A percentile compares a stretch with the other conserved stretches of the same genome.
phyloP scores from a whole-genome alignment of 1,139 yeast genomes.

The Yamadazyma siamensis region DNA sequence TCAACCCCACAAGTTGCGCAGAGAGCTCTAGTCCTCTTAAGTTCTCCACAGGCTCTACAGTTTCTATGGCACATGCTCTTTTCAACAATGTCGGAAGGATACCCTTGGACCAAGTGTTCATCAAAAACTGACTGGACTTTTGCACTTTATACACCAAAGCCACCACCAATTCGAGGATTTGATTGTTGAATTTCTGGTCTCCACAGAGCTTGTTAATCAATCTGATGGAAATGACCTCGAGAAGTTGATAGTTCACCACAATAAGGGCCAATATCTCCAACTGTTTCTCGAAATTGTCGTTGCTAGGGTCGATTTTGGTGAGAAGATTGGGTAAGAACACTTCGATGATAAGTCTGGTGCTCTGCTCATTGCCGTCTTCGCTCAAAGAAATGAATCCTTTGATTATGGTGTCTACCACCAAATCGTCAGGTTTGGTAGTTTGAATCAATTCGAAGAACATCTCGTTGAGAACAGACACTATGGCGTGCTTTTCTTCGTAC shows the following conservation, averaged over 20 bases:
- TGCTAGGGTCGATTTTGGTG: conserved; percentile 37
- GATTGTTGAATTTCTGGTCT: conserved; percentile 12
- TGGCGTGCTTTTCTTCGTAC: conserved; percentile 54
- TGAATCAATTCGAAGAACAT: conserved; percentile 40
- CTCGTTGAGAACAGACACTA: conserved; percentile 67
- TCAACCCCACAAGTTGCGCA: conserved; percentile 35
- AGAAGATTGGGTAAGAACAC: conserved; percentile 61
- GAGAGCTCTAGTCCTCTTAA: conserved; percentile 20
- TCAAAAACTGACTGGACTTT: conserved; percentile 27
- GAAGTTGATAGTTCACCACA: conserved; percentile 43
- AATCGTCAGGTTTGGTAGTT: conserved; percentile 35
- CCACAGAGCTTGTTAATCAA: conserved; percentile 34
- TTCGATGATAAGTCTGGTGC: conserved; percentile 44
- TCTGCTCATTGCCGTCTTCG: conserved; percentile 27
- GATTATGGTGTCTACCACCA: conserved; percentile 35
- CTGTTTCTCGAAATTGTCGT: conserved; percentile 22
- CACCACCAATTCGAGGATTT: conserved; percentile 22
- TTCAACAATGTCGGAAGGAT: conserved; percentile 27
- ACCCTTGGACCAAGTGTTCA: conserved; percentile 40
- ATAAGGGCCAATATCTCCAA: conserved; percentile 44
- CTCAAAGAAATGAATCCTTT: conserved; percentile 54
- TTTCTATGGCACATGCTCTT: conserved; percentile 2
- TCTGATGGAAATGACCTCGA: conserved; percentile 50
- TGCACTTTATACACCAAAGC: conserved; percentile 22
- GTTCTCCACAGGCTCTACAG: conserved; percentile 4